These are phyloP conservation scores for Alisma plantagoaquatica DNA, from an alignment of 106 monocot genomes.

Conservation along the genomic window DNA sequence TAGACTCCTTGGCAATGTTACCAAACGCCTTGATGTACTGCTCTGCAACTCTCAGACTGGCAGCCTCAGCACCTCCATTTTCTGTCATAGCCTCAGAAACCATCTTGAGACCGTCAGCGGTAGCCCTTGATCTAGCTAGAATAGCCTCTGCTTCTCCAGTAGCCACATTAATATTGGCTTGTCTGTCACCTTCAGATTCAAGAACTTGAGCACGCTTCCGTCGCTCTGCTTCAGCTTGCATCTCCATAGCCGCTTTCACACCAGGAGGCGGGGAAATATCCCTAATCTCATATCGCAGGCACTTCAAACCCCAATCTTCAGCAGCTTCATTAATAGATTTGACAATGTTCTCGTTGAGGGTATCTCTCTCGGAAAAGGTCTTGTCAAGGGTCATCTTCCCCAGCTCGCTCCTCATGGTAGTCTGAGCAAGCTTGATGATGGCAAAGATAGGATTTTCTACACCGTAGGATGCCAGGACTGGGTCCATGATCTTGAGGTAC, in stretches of 20 bases:
- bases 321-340: conserved; percentile 89
- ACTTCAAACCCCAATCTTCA: conserved; percentile 80
- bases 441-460: conserved; percentile 88
- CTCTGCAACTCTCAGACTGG: conserved; percentile 33
- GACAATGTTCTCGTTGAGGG: conserved; percentile 86
- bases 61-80: conserved; percentile 56
- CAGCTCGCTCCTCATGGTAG: conserved; percentile 95
- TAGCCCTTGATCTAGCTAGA: too few relatives aligned
- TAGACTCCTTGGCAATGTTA: conserved; percentile 39
- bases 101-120: conserved; percentile 45
- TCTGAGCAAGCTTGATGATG: conserved; percentile 82
- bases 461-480: conserved; percentile 79
- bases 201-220: conserved; percentile 94
- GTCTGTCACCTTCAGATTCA: conserved; percentile 95
- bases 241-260: conserved; percentile 94
- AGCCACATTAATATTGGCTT: conserved; percentile 76
- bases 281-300: conserved; percentile 94
- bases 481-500: conserved; percentile 79
- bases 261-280: conserved; percentile 91
- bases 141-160: too few relatives aligned
- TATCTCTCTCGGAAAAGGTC: conserved; percentile 77
- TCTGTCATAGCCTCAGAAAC: conserved; percentile 43
- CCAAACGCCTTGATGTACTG: conserved; percentile 40
- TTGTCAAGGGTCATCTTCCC: conserved; percentile 95
- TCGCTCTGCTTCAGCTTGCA: conserved; percentile 99